Evolutionary conservation across 2,329 filamentous ascomycete species (phyloP).

Genomic region (Epichloe sylvatica): DNA sequence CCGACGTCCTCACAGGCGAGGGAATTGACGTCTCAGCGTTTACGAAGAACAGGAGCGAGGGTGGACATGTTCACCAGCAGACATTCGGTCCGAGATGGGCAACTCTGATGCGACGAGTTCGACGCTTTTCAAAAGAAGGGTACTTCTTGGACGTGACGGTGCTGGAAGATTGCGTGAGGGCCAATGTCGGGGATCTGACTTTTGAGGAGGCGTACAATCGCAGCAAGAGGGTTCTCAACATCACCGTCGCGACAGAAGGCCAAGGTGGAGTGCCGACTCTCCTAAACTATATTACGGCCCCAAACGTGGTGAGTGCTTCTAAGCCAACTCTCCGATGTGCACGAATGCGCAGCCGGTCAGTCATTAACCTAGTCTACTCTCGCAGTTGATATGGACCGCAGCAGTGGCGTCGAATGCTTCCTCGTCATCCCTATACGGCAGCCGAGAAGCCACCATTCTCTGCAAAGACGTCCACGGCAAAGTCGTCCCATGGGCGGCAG

Average conservation of each 20-base stretch:
- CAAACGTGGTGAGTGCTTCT: slow-evolving; percentile 62
- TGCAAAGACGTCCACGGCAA: slow-evolving; percentile 64
- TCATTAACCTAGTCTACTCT: not conserved
- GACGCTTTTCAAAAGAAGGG: slow-evolving; percentile 58
- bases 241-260: slow-evolving; percentile 68
- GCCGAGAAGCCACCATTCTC: slow-evolving; percentile 49
- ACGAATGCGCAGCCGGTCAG: not conserved
- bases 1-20: slow-evolving; percentile 60
- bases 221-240: slow-evolving; percentile 80
- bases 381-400: slow-evolving; percentile 63
- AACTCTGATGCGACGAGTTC: slow-evolving; percentile 52
- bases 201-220: slow-evolving; percentile 84
- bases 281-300: slow-evolving; percentile 84
- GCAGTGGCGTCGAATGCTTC: slow-evolving; percentile 63
- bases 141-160: slow-evolving; percentile 74
- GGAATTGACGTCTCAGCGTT: slow-evolving; percentile 77
- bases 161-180: slow-evolving; percentile 68
- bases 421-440: slow-evolving; percentile 50
- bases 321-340: not conserved
- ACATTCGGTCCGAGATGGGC: slow-evolving; percentile 31
- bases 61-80: slow-evolving; percentile 21
- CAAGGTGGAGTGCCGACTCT: slow-evolving; percentile 67
- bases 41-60: slow-evolving; percentile 24
- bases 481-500: slow-evolving; percentile 60
- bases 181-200: slow-evolving; percentile 77